These are phyloP conservation scores for Blepharisma stoltei DNA, from an alignment of 73 alveolate species.

Conservation along the genomic window DNA sequence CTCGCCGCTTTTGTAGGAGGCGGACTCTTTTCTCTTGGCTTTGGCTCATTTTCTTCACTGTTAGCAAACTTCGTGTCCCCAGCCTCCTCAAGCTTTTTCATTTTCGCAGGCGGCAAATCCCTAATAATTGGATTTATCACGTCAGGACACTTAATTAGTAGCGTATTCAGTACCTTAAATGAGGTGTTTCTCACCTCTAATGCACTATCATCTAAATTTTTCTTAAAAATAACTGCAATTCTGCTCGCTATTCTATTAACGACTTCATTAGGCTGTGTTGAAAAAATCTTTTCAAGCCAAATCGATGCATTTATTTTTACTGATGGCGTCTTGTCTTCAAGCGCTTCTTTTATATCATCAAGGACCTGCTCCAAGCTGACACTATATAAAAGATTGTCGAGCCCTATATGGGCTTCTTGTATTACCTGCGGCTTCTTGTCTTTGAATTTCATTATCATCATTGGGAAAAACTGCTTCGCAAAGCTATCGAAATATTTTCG, in stretches of 20 bases:
- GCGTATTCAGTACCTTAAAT: neutral
- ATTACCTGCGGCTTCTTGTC: neutral
- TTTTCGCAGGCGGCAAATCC: neutral
- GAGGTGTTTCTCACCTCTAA: neutral
- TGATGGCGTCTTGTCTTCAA: conserved; percentile 24
- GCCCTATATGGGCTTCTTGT: conserved; percentile 8
- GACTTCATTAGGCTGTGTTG: neutral
- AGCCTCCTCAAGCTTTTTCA: neutral
- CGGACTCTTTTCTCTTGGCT: neutral
- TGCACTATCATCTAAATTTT: conserved; percentile 15
- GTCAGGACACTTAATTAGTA: neutral
- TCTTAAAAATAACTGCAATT: neutral
- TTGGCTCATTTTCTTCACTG: conserved; percentile 30
- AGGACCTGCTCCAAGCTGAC: neutral
- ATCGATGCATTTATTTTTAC: neutral
- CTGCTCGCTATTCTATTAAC: neutral
- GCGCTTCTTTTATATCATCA: neutral
- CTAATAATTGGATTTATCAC: neutral
- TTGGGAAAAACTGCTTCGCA: neutral
- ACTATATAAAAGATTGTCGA: conserved; percentile 19
- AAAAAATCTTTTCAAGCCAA: neutral
- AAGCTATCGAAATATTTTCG: neutral
- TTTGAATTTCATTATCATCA: neutral
- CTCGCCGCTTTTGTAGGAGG: neutral
- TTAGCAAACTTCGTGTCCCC: neutral